Percentiles rank a stretch among this genome's conserved stretches.
These are phyloP conservation scores for Ophiostoma populinum DNA, from an alignment of 2,329 filamentous ascomycete species.

Conservation along the genomic window DNA sequence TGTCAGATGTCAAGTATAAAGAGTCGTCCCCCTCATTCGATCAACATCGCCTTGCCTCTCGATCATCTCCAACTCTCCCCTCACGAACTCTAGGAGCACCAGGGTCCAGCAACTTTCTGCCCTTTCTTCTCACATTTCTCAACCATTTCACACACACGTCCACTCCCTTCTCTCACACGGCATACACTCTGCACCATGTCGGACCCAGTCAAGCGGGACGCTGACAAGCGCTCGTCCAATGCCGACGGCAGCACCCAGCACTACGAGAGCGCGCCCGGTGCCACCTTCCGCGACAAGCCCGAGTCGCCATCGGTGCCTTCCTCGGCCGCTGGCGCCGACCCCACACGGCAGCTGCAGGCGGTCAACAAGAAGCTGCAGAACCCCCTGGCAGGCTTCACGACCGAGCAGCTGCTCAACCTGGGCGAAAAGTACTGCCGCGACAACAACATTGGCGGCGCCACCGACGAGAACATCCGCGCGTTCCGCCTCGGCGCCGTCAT, in stretches of 20 bases:
- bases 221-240: background rate
- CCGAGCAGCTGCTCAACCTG: conserved; percentile 32
- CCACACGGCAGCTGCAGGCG: background rate
- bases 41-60: too few species aligned
- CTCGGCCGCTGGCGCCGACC: background rate
- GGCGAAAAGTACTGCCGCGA: conserved; percentile 36
- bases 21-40: too few species aligned
- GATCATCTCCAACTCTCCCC: too few species aligned
- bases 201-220: background rate
- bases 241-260: background rate
- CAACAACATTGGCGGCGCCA: conserved; percentile 30
- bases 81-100: too few species aligned
- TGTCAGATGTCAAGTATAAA: too few species aligned
- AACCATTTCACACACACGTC: background rate
- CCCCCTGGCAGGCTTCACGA: conserved; percentile 23
- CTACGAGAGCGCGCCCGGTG: background rate
- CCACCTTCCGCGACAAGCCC: background rate
- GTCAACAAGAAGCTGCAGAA: conserved; percentile 19
- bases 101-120: too few species aligned
- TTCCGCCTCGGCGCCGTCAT: conserved; percentile 43
- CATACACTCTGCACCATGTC: background rate
- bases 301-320: background rate
- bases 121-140: too few species aligned
- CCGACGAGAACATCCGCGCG: conserved; percentile 29
- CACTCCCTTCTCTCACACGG: background rate